phyloP scores from a whole-genome alignment of 352 stramenopile species.

The Pythium monospermum region DNA sequence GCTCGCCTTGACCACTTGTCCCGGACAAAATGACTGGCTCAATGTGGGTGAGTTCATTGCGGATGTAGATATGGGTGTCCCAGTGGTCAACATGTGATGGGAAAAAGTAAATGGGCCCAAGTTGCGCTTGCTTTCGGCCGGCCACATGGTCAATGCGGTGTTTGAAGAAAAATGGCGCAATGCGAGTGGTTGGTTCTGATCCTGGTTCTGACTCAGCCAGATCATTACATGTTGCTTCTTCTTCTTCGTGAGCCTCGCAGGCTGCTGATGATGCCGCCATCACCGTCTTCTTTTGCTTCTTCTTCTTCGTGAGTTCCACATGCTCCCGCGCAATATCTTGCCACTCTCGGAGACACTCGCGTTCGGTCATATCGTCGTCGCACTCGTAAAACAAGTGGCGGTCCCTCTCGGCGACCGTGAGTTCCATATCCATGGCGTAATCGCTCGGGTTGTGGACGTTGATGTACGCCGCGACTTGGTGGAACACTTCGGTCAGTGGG shows the following conservation, averaged over 20 bases:
- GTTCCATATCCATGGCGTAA: constrained; percentile 39
- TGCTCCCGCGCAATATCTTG: constrained; percentile 14
- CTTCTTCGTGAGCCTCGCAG: no score
- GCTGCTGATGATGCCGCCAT: no score
- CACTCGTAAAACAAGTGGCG: constrained; percentile 47
- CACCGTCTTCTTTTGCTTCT: no score
- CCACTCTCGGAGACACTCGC: constrained; percentile 39
- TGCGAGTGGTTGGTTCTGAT: constrained; percentile 23
- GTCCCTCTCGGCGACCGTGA: constrained; percentile 32
- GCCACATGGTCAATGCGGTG: constrained; percentile 10
- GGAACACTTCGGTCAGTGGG: constrained; percentile 32
- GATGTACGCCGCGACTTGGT: constrained; percentile 24
- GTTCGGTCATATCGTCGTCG: constrained; percentile 20
- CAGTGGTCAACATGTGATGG: constrained; percentile 33
- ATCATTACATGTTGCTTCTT: no score
- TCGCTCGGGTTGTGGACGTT: constrained; percentile 47
- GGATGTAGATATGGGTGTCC: constrained; percentile 36
- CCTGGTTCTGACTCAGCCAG: no score
- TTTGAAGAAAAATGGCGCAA: constrained; percentile 28
- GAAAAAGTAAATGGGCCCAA: constrained; percentile 67
- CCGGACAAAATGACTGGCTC: constrained; percentile 37
- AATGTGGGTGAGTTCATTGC: constrained; percentile 64
- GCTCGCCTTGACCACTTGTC: constrained; percentile 32
- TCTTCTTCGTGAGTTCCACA: constrained; percentile 26
- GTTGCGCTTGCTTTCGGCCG: constrained; percentile 17